Base-by-base conservation (phyloP, 257 asterid genomes). In the Fraxinus americana region DNA sequence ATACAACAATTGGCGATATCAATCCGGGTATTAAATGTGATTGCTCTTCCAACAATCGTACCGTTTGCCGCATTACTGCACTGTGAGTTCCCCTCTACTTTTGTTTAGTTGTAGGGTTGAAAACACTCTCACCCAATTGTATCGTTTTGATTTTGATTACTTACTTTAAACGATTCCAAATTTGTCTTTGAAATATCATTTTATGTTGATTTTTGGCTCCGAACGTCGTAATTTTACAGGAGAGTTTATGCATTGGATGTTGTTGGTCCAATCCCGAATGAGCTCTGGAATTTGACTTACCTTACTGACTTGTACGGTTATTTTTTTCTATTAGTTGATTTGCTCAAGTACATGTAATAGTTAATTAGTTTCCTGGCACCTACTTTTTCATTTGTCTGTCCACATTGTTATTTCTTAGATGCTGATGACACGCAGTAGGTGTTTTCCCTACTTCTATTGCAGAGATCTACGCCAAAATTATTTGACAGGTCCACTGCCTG, bases 1-100 rank as follows among this genome's bases (percentile, higher is more conserved):
- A 52, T 21, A 74, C 88, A 8, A 1, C 9, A 2, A 29, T 83
- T 17, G 2, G 0, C 2, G 10, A 25, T 30, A 12, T 67, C n/a
- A 90, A 86, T 50, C 96, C 94, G 6, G 96, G 89, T 9, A 86
- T 92, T 83, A 88, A 88, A 81, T 92, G 96, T 74, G 91, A 83
- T 29, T 92, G 97, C 87, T 70, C 88, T 52, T 82, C 75, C 86
- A 79, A 82, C 73, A 61, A 21, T 39, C 3, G 77, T 61, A 77
- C 88, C 39, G 52, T 41, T 66, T 92, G 97, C 85, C 89, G 83
- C 74, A 72, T 87, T 68, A 75, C 71, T 77, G 76, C 79, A 9
- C 71, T 88, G 69, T 63, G 69, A 63, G 69, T 63, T 23, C 29
- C 1, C 29, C 67, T 59, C 14, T 27, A 27, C 7, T 48, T 16